phyloP scores from a whole-genome alignment of 345 rosid species.

The Eucalyptus albens region DNA sequence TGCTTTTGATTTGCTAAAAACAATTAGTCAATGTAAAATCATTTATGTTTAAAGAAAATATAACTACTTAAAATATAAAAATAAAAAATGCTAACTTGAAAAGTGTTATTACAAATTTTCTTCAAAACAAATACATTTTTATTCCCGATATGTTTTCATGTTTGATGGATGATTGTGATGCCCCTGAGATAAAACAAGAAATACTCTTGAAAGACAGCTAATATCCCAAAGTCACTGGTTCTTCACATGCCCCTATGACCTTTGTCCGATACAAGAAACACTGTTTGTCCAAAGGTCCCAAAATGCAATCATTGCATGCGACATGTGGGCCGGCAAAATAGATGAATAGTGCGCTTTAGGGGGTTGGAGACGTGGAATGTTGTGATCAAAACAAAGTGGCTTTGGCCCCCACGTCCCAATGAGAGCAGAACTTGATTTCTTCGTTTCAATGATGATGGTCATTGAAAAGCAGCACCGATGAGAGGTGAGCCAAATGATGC shows the following conservation, averaged over 20 bases:
- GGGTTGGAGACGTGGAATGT: neutral
- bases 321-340: neutral
- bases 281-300: neutral
- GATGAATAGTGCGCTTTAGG: neutral
- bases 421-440: neutral
- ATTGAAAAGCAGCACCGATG: neutral
- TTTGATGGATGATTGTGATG: neutral
- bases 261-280: neutral
- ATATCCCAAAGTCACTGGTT: neutral
- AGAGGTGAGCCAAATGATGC: neutral
- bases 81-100: neutral
- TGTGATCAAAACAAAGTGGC: neutral
- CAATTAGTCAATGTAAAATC: neutral
- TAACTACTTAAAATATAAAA: neutral
- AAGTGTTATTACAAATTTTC: neutral
- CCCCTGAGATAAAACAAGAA: neutral
- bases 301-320: neutral
- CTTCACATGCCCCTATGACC: neutral
- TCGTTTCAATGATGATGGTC: neutral
- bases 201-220: neutral
- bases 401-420: neutral
- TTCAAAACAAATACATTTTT: neutral
- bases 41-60: neutral
- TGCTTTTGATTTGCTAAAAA: neutral
- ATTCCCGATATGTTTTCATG: neutral